Evolutionary conservation across 1,284 basidiomycete species (phyloP).

Genomic region (Heimioporus retisporus): DNA sequence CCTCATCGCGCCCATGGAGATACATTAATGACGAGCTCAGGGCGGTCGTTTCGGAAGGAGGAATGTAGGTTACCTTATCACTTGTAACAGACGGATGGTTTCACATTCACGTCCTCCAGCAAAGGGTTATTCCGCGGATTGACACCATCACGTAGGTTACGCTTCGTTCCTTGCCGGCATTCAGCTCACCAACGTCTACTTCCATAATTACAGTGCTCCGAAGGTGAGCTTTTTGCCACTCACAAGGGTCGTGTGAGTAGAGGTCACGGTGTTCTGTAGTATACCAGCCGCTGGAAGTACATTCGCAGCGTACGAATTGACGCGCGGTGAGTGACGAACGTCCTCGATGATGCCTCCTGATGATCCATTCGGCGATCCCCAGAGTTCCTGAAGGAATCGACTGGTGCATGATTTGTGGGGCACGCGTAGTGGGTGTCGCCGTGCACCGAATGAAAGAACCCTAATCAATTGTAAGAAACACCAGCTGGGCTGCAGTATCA

Average conservation of each 20-base stretch:
- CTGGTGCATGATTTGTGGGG: constrained; percentile 19
- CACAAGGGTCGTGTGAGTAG: not conserved
- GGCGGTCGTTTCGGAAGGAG: constrained; percentile 78
- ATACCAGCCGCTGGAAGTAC: constrained; percentile 94
- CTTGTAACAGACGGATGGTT: constrained; percentile 7
- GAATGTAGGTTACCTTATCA: constrained; percentile 65
- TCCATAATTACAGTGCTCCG: constrained; percentile 21
- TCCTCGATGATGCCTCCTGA: not conserved
- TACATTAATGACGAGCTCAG: constrained; percentile 84
- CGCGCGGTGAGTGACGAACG: constrained; percentile 63
- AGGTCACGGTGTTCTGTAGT: constrained; percentile 38
- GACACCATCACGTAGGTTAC: constrained; percentile 69
- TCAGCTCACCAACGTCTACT: not conserved
- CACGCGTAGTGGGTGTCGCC: too few species aligned
- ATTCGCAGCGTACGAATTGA: constrained; percentile 93
- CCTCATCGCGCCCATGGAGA: constrained; percentile 80
- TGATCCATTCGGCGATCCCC: not conserved
- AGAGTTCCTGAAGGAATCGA: constrained; percentile 37
- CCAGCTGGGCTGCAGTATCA: too few species aligned
- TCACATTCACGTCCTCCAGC: constrained; percentile 45
- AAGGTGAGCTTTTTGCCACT: constrained; percentile 24
- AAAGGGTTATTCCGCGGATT: constrained; percentile 79
- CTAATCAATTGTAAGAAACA: too few species aligned
- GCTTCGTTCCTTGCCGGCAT: not conserved
- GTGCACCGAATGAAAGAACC: too few species aligned